Evolutionary conservation across 1,139 yeast genomes (phyloP).

Genomic region (Geotrichum bryndzae): DNA sequence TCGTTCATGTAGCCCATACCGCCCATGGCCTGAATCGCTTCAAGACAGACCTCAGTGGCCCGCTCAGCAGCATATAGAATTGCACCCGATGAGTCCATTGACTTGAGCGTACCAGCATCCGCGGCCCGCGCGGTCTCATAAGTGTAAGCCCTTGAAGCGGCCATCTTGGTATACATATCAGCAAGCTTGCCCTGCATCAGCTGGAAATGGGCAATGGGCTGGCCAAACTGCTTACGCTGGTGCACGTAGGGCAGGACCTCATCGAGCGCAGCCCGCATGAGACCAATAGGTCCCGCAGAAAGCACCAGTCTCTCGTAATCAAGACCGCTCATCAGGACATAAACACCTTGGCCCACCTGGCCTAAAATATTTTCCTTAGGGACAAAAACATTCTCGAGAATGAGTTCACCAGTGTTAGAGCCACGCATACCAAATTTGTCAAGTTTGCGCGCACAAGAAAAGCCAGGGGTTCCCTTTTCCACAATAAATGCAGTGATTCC

Average conservation of each 20-base stretch:
- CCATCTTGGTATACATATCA: constrained; percentile 35
- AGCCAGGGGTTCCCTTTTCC: constrained; percentile 31
- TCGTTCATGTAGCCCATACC: constrained; percentile 36
- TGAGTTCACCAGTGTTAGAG: constrained; percentile 34
- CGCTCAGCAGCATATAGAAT: constrained; percentile 35
- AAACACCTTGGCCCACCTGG: constrained; percentile 31
- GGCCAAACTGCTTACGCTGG: constrained; percentile 33
- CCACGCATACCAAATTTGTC: constrained; percentile 36
- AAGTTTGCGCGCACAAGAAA: constrained; percentile 31
- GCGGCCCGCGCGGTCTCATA: constrained; percentile 30
- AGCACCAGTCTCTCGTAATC: constrained; percentile 33
- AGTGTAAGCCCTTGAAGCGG: constrained; percentile 31
- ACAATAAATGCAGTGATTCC: constrained; percentile 35
- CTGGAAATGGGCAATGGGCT: constrained; percentile 34
- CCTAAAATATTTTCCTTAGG: constrained; percentile 35
- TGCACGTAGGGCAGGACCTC: constrained; percentile 34
- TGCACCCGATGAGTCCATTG: constrained; percentile 35
- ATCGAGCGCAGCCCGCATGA: constrained; percentile 34
- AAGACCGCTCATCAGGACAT: constrained; percentile 33
- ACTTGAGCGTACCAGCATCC: constrained; percentile 28
- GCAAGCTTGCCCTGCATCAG: constrained; percentile 34
- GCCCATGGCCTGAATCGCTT: constrained; percentile 34
- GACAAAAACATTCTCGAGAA: constrained; percentile 33
- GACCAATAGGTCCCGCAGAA: constrained; percentile 34
- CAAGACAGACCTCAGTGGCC: constrained; percentile 34